These are phyloP conservation scores for Sodiomyces alkalinus DNA, from an alignment of 2,329 filamentous ascomycete genomes.

Conservation along the genomic window DNA sequence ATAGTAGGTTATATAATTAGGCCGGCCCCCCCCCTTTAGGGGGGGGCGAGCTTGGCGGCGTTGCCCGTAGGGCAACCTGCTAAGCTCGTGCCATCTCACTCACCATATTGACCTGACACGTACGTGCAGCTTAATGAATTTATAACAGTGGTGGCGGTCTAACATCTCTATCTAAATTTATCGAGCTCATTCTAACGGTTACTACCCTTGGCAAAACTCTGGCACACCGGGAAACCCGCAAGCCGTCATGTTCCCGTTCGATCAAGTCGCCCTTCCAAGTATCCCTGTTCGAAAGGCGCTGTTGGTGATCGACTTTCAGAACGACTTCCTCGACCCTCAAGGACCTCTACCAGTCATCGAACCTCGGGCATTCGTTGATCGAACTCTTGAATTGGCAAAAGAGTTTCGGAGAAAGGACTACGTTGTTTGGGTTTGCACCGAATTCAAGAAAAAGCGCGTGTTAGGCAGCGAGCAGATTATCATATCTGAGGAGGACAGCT, in stretches of 20 bases:
- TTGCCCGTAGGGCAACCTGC: no score
- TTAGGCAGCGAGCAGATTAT: slow-evolving; percentile 38
- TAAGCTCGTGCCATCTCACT: no score
- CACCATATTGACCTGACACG: no score
- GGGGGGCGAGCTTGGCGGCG: no score
- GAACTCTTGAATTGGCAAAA: slow-evolving; percentile 48
- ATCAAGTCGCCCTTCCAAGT: slow-evolving; percentile 37
- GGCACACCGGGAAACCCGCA: not conserved
- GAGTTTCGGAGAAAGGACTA: slow-evolving; percentile 57
- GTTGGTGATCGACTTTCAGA: slow-evolving; percentile 74
- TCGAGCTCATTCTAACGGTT: no score
- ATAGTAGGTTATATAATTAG: no score
- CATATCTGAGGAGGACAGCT: slow-evolving; percentile 19
- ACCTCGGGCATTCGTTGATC: slow-evolving; percentile 50
- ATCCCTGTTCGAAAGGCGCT: slow-evolving; percentile 53
- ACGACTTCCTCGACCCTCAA: slow-evolving; percentile 63
- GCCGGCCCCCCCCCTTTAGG: no score
- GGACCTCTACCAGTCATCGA: slow-evolving; percentile 53
- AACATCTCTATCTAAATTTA: no score
- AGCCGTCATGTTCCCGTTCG: slow-evolving; percentile 37
- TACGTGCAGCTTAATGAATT: no score
- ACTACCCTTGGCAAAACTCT: no score
- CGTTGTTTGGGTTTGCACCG: slow-evolving; percentile 74
- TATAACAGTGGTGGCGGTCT: no score
- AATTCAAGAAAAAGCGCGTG: slow-evolving; percentile 49